A percentile compares a stretch with the other conserved stretches of the same genome.
These are phyloP conservation scores for Gossypium bickii DNA, from an alignment of 345 rosid species.

Conservation along the genomic window DNA sequence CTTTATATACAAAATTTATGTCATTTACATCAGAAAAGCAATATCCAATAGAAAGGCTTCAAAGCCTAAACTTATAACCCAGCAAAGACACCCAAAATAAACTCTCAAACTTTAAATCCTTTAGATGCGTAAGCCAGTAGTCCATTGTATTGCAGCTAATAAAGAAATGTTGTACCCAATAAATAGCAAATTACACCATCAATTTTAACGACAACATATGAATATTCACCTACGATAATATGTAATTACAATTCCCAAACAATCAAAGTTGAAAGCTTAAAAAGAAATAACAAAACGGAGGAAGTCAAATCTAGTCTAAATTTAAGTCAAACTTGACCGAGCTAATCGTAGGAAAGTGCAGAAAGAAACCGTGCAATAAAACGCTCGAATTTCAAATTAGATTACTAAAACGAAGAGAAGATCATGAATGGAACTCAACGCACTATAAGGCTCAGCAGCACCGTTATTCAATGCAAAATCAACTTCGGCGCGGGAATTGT, in stretches of 20 bases:
- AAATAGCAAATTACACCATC: background rate
- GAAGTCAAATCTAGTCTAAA: conserved; percentile 12
- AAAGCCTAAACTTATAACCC: background rate
- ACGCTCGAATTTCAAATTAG: background rate
- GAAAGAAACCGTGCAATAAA: background rate
- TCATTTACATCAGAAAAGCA: background rate
- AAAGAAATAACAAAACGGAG: background rate
- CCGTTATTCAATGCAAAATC: conserved; percentile 33
- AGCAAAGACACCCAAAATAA: background rate
- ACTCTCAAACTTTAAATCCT: conserved; percentile 1
- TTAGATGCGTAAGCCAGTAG: background rate
- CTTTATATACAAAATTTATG: background rate
- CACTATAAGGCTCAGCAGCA: conserved; percentile 39
- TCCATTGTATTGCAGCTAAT: background rate
- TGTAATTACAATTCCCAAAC: background rate
- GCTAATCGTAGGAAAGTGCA: background rate
- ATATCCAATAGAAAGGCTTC: background rate
- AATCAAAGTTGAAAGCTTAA: background rate
- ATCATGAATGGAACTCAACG: conserved; percentile 11
- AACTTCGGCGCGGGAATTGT: background rate
- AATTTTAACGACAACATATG: background rate
- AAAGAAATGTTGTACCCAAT: background rate
- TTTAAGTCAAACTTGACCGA: conserved; percentile 12
- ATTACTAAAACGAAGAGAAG: conserved; percentile 10
- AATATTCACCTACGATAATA: background rate